Conservation (phyloP, 257 asterid genomes). For the Mentha longifolia region DNA sequence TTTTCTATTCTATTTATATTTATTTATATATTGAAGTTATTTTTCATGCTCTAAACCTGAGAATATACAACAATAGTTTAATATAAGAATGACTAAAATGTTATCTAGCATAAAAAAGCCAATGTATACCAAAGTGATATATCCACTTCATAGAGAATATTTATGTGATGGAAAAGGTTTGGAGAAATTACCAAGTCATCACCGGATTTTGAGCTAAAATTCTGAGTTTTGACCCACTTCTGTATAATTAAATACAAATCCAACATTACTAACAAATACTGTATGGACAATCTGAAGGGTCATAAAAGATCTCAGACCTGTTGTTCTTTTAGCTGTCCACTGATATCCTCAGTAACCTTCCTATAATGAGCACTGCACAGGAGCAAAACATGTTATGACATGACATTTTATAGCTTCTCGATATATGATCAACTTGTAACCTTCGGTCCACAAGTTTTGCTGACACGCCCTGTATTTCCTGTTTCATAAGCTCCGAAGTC, state of each 20-base stretch:
- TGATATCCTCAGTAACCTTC: conserved; percentile 51
- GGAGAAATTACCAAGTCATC: conserved; percentile 50
- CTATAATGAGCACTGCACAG: conserved; percentile 55
- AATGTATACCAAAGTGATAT: background rate
- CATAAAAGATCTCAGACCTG: conserved; percentile 58
- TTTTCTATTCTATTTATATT: background rate
- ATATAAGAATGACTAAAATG: conserved; percentile 1
- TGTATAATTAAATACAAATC: conserved; percentile 39
- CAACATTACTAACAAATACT: conserved; percentile 26
- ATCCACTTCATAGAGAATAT: background rate
- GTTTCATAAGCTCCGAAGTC: conserved; percentile 80
- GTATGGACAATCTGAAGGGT: conserved; percentile 30
- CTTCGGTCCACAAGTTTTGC: conserved; percentile 63
- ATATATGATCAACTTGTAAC: conserved; percentile 45
- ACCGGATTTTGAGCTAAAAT: conserved; percentile 37
- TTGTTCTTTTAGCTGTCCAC: conserved; percentile 52
- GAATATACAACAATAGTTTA: background rate
- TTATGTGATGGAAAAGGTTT: background rate
- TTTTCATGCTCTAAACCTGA: conserved; percentile 10
- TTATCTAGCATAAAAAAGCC: conserved; percentile 4
- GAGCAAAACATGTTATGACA: conserved; percentile 33
- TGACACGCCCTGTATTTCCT: conserved; percentile 61
- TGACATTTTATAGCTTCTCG: conserved; percentile 27
- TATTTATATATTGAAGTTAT: background rate
- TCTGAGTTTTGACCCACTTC: conserved; percentile 57